phyloP scores from a whole-genome alignment of 331 rosid species.

The Cydonia oblonga region DNA sequence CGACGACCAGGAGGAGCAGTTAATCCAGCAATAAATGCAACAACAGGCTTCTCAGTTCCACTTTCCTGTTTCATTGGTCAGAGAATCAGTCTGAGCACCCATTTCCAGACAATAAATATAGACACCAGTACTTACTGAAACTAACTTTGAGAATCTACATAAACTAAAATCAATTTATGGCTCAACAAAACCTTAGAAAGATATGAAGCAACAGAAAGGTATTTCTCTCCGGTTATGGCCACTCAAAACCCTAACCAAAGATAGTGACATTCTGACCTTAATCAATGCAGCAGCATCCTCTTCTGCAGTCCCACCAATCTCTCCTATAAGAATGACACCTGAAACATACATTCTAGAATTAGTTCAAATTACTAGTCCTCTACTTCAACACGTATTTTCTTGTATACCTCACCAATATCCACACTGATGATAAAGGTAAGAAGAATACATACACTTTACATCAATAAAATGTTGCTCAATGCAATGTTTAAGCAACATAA shows the following conservation, averaged over 20 bases:
- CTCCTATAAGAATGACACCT: slow-evolving; percentile 92
- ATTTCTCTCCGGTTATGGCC: neutral
- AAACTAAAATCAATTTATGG: neutral
- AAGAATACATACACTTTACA: neutral
- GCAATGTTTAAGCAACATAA: neutral
- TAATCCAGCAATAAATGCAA: slow-evolving; percentile 94
- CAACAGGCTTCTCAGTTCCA: slow-evolving; percentile 90
- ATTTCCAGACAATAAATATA: neutral
- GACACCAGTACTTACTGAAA: neutral
- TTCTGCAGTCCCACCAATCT: slow-evolving; percentile 99
- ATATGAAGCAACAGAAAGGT: neutral
- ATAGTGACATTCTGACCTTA: slow-evolving; percentile 37
- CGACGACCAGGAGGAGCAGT: slow-evolving; percentile 99
- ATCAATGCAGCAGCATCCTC: slow-evolving; percentile 98
- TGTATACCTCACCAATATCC: neutral
- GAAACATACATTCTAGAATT: slow-evolving; percentile 13
- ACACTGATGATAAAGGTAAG: neutral
- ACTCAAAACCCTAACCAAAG: neutral
- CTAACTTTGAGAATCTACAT: neutral
- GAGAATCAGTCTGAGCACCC: neutral
- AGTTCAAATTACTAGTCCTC: neutral
- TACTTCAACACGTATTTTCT: neutral
- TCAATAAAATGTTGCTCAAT: neutral
- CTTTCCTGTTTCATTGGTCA: slow-evolving; percentile 57
- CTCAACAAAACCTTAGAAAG: neutral